Conservation (phyloP, 352 stramenopile species). For the Pythium monospermum region DNA sequence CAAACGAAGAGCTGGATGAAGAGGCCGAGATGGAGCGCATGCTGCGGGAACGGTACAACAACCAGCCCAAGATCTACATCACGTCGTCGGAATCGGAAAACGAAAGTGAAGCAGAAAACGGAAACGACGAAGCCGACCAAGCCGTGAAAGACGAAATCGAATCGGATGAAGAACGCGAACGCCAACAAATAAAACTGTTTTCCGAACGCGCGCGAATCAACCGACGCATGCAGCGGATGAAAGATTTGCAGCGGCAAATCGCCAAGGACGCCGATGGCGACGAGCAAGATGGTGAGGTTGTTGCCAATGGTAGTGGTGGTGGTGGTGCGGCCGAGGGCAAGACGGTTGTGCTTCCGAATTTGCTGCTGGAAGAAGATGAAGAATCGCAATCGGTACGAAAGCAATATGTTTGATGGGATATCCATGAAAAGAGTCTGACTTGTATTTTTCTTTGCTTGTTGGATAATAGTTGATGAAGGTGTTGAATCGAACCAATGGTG, state of each 20-base stretch:
- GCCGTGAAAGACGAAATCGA: conserved; percentile 47
- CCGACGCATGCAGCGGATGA: conserved; percentile 83
- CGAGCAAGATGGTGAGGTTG: conserved; percentile 5
- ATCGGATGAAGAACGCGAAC: conserved; percentile 77
- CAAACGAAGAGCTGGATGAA: conserved; percentile 59
- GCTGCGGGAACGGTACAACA: conserved; percentile 61
- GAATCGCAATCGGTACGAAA: conserved; percentile 67
- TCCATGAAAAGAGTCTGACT: conserved; percentile 1
- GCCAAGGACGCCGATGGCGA: conserved; percentile 38
- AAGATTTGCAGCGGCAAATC: conserved; percentile 64
- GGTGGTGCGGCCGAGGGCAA: too few relatives aligned
- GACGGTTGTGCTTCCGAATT: conserved; percentile 34
- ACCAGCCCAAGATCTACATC: conserved; percentile 85
- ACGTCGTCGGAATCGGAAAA: conserved; percentile 80
- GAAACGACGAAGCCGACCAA: conserved; percentile 53
- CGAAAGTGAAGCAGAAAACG: conserved; percentile 49
- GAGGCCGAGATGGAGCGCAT: conserved; percentile 79
- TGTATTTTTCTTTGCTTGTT: conserved; percentile 1
- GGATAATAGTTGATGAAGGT: conserved; percentile 43
- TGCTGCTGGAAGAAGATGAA: conserved; percentile 74
- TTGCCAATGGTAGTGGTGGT: conserved; percentile 6
- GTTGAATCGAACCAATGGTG: conserved; percentile 52
- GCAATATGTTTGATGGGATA: too few relatives aligned
- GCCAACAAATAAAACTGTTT: conserved; percentile 84
- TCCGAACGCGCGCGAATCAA: conserved; percentile 78